Percentiles rank a stretch among this genome's conserved stretches.
phyloP scores from a whole-genome alignment of 2,329 filamentous ascomycete species.

The Apiospora marii region DNA sequence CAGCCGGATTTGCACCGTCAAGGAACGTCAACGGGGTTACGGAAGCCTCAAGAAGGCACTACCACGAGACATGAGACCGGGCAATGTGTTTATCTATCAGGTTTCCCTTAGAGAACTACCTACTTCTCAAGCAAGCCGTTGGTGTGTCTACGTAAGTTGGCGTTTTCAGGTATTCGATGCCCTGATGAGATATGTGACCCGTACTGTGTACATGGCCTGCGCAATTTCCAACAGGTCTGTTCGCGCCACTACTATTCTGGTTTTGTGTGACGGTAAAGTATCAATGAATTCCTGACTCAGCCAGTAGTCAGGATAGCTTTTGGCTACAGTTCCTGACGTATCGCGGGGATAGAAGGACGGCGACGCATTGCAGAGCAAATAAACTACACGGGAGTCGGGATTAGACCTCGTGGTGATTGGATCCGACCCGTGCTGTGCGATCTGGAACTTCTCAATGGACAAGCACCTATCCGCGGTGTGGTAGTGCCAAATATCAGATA shows the following conservation, averaged over 20 bases:
- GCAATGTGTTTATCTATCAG: background rate
- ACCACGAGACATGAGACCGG: background rate
- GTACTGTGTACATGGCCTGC: conserved; percentile 3
- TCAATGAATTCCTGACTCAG: conserved; percentile 33
- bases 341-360: conserved; percentile 30
- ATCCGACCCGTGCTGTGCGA: conserved; percentile 32
- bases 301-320: conserved; percentile 32
- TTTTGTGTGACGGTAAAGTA: conserved; percentile 18
- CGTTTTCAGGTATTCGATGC: background rate
- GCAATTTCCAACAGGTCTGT: conserved; percentile 17
- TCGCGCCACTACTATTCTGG: conserved; percentile 5
- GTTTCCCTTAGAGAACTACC: background rate
- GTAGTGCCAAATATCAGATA: conserved; percentile 31
- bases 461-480: conserved; percentile 37
- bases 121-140: background rate
- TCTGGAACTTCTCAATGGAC: conserved; percentile 33
- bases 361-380: conserved; percentile 30
- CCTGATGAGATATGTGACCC: background rate
- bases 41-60: background rate
- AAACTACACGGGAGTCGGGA: conserved; percentile 37
- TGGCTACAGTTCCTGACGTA: conserved; percentile 34
- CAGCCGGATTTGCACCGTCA: background rate
- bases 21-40: background rate
- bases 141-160: background rate
- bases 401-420: conserved; percentile 36